Conservation (phyloP, 225 moss, liverwort and hornwort genomes). For the Sphagnum contortum region DNA sequence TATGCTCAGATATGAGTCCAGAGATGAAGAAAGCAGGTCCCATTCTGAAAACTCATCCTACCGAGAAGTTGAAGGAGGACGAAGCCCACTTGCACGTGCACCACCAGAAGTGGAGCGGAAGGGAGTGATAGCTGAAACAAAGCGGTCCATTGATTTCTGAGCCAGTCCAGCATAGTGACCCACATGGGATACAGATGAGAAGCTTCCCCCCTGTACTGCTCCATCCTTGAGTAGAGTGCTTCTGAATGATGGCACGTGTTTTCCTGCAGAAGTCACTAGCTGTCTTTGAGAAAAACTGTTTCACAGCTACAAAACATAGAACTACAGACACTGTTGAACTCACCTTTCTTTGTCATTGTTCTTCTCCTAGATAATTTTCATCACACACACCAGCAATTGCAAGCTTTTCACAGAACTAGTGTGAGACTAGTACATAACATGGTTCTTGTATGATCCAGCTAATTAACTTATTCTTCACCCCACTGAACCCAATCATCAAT, state of each 20-base stretch:
- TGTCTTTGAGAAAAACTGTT: not conserved
- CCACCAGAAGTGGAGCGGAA: constrained; percentile 23
- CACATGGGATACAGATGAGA: constrained; percentile 47
- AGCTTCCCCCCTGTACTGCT: constrained; percentile 19
- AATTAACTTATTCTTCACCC: too few relatives aligned
- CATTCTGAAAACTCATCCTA: too few relatives aligned
- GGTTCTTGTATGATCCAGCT: too few relatives aligned
- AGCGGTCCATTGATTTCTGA: constrained; percentile 58
- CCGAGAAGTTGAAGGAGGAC: constrained; percentile 1
- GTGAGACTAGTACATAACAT: too few relatives aligned
- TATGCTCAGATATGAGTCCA: too few relatives aligned
- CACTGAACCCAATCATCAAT: too few relatives aligned
- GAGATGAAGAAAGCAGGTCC: too few relatives aligned
- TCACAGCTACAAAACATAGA: not conserved
- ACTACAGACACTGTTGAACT: not conserved
- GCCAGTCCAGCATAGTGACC: constrained; percentile 47
- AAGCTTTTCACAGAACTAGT: too few relatives aligned
- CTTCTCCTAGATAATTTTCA: too few relatives aligned
- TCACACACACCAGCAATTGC: too few relatives aligned
- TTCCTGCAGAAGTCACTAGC: constrained; percentile 25
- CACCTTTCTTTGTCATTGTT: too few relatives aligned
- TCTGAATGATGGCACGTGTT: constrained; percentile 36
- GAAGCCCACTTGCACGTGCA: constrained; percentile 20
- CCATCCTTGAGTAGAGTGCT: constrained; percentile 40
- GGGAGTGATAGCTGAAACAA: constrained; percentile 45